Evolutionary conservation across 1,284 basidiomycete species (phyloP).

Genomic region (Hemileia vastatrix): DNA sequence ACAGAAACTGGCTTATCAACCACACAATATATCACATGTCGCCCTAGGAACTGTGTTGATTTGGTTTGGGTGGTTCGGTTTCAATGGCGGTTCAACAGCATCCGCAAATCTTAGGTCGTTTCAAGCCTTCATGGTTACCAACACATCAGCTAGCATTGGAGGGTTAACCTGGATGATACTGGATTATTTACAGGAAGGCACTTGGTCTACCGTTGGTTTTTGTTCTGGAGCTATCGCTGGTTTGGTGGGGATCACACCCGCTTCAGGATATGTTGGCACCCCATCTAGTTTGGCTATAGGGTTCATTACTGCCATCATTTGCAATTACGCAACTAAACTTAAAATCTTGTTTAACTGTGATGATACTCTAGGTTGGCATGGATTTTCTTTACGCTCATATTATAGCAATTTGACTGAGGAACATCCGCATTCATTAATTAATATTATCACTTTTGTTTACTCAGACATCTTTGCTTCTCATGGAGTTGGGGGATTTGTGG

Average conservation of each 20-base stretch:
- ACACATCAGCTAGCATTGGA: slow-evolving; percentile 44
- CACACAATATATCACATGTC: slow-evolving; percentile 45
- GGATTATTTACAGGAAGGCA: slow-evolving; percentile 41
- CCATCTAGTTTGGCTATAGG: slow-evolving; percentile 78
- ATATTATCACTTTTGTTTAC: slow-evolving; percentile 9
- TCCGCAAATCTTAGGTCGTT: slow-evolving; percentile 47
- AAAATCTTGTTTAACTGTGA: slow-evolving; percentile 69
- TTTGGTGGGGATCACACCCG: slow-evolving; percentile 72
- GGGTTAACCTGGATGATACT: slow-evolving; percentile 46
- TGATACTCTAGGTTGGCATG: slow-evolving; percentile 65
- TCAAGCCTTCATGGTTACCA: slow-evolving; percentile 47
- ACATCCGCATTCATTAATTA: not conserved
- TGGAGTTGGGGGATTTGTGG: slow-evolving; percentile 75
- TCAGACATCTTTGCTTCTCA: slow-evolving; percentile 74
- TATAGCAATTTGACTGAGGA: not conserved
- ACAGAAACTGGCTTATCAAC: slow-evolving; percentile 45
- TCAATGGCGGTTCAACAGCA: slow-evolving; percentile 45
- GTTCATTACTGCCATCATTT: slow-evolving; percentile 67
- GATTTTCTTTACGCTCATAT: not conserved
- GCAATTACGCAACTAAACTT: slow-evolving; percentile 90
- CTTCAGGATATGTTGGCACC: slow-evolving; percentile 74
- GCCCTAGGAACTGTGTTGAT: slow-evolving; percentile 47
- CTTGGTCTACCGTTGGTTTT: slow-evolving; percentile 60
- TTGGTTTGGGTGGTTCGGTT: slow-evolving; percentile 45
- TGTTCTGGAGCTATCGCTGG: slow-evolving; percentile 89